Evolutionary conservation across 306 rosid species (phyloP), one percentile per base, ranked within the genome.

Genomic region (Leucaena leucocephala): DNA sequence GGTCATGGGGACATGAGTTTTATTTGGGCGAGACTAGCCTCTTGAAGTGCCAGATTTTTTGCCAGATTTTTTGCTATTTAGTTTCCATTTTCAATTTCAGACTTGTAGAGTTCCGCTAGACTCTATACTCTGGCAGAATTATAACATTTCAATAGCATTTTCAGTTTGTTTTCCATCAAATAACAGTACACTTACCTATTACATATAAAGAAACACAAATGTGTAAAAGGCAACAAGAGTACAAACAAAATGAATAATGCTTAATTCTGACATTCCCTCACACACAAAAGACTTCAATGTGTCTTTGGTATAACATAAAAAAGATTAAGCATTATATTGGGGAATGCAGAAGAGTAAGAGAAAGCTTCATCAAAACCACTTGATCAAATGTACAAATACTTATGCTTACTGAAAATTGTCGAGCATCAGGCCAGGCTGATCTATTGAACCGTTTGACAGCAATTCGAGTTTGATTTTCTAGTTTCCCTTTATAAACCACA

Each of bases 361-460:
- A 68, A 49, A 78, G 42, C 68, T 33, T 62, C n/a, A 14, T 14
- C 19, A 34, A 33, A 62, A 62, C 36, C 42, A 61, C 39, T 35
- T 40, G 7, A 80, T 45, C 75, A 55, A 52, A 74, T 76, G 42
- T 34, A 4, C 39, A 33, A 7, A 16, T 44, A 73, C n/a, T 40
- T 39, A 34, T 44, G 63, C 84, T 77, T 72, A 94, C 98, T 92
- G 87, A 86, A 91, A 94, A 94, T 80, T 91, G 98, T 33, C 93
- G 94, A 36, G 87, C 82, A 72, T 92, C 98, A 13, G 98, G 98
- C 98, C 98, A 94, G 55, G 97, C 97, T 65, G 94, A 90, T 87
- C 92, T 92, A 82, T 94, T 92, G 87, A 94, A 92, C 86, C 97
- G 87, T 87, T 94, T 94, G 75, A 94, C 94, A 15, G 94, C 97